These are phyloP conservation scores for Lodderomyces beijingensis DNA, from an alignment of 1,139 yeast species.

Conservation along the genomic window DNA sequence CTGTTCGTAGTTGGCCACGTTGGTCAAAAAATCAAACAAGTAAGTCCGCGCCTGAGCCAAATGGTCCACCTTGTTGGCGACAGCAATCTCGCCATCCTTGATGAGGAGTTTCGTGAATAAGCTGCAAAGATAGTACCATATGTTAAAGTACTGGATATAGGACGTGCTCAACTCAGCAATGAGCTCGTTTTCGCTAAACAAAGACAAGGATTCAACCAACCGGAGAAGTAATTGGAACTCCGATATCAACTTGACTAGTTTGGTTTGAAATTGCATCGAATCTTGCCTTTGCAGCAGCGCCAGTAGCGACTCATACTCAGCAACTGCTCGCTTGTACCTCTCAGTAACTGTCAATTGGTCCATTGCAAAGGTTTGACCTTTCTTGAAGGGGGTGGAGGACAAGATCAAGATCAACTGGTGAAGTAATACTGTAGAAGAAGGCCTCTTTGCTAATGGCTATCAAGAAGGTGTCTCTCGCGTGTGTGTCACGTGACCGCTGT, in stretches of 20 bases:
- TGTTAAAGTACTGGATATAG: conserved; percentile 50
- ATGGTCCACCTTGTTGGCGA: conserved; percentile 32
- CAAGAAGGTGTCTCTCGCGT: no score
- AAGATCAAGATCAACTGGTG: no score
- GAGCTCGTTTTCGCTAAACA: conserved; percentile 60
- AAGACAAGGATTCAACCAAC: conserved; percentile 28
- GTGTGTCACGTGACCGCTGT: no score
- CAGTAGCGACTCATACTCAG: conserved; percentile 9
- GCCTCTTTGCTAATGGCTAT: no score
- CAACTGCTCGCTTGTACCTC: conserved; percentile 16
- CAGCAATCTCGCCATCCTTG: conserved; percentile 10
- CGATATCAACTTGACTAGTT: conserved; percentile 18
- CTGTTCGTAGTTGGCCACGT: conserved; percentile 36
- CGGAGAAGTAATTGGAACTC: conserved; percentile 26
- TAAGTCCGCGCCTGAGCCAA: conserved; percentile 38
- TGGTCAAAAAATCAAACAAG: conserved; percentile 41
- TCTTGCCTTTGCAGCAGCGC: conserved; percentile 21
- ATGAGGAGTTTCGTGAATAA: conserved; percentile 16
- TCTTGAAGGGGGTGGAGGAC: no score
- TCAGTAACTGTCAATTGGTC: conserved; percentile 19
- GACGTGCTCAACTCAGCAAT: conserved; percentile 54
- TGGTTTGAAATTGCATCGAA: conserved; percentile 22
- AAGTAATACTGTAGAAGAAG: no score
- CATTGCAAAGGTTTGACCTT: no score
- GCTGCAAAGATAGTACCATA: conserved; percentile 49